These are phyloP conservation scores for Geotrichum citri-aurantii DNA, from an alignment of 1,139 yeast species.

Conservation along the genomic window DNA sequence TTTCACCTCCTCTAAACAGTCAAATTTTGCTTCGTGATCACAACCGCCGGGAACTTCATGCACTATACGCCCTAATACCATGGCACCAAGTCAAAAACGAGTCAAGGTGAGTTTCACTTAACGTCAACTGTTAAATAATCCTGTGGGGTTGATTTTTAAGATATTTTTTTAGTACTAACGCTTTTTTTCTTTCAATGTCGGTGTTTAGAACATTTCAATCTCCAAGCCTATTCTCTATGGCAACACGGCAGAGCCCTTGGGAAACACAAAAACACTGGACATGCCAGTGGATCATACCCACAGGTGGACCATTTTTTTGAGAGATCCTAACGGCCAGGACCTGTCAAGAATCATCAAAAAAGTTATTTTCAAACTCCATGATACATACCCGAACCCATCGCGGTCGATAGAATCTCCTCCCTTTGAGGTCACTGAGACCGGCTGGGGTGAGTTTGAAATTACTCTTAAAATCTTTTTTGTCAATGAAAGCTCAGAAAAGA, in stretches of 20 bases:
- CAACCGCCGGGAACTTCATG: neutral
- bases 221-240: conserved; percentile 86
- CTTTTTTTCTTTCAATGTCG: conserved; percentile 28
- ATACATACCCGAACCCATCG: conserved; percentile 81
- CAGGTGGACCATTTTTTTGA: conserved; percentile 88
- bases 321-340: conserved; percentile 73
- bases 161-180: too few relatives aligned
- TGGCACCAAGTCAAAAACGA: conserved; percentile 18
- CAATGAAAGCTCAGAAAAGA: conserved; percentile 82
- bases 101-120: conserved; percentile 17
- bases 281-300: conserved; percentile 93
- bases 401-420: conserved; percentile 86
- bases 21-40: neutral
- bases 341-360: conserved; percentile 77
- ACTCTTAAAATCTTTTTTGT: conserved; percentile 81
- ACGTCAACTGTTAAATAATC: neutral
- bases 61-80: neutral
- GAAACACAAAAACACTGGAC: conserved; percentile 53
- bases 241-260: conserved; percentile 71
- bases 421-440: conserved; percentile 92
- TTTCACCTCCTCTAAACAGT: neutral
- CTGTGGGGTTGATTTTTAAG: too few relatives aligned
- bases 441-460: conserved; percentile 99
- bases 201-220: conserved; percentile 71
- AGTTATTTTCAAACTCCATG: conserved; percentile 91